Base-by-base conservation (phyloP, 1,284 basidiomycete genomes). In the Peniophora sp. region DNA sequence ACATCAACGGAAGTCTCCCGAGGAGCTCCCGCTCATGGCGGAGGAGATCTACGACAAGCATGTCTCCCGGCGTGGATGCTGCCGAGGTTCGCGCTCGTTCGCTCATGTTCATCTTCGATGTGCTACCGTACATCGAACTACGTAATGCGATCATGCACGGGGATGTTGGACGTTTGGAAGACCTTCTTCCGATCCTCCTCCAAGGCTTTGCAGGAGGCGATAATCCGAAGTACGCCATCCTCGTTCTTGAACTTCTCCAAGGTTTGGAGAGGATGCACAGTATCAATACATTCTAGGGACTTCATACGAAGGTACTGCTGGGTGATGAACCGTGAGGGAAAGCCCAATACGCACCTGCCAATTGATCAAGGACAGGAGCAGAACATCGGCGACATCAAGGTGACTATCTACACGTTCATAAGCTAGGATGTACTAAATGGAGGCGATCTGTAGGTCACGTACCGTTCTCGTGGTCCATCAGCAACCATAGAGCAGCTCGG, bases 131-230 rank as follows among this genome's bases (percentile, higher is more conserved):
- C 50, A 50, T 72, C 27, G 57, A 60, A 3, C 57, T 72, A 0
- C 47, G 59, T n/a, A 48, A 63, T 3, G 68, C 69, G 0, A 68
- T 72, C 17, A 55, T 52, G 20, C 14, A 37, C 18, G 70, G 71
- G 0, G 68, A 74, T 58, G 62, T 73, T 11, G 68, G 68, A 0
- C 24, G 57, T 0, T 67, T 72, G 59, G 64, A 71, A 50, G 62
- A 58, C 15, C 24, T 65, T 14, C 49, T 71, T 6, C 68, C 66
- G 0, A 54, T 45, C 0, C 44, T 68, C 0, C 47, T 67, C 0
- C 62, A 64, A 36, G 60, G 63, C 0, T 68, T 65, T 49, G 37
- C 47, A 1, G 68, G 67, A 1, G 65, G 66, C 0, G 54, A 59
- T 1, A 67, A 68, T 45, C 42, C 52, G 0, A 66, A 69, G 20